phyloP scores from a whole-genome alignment of 129 eudicot genomes.

The Deinandra increscens region DNA sequence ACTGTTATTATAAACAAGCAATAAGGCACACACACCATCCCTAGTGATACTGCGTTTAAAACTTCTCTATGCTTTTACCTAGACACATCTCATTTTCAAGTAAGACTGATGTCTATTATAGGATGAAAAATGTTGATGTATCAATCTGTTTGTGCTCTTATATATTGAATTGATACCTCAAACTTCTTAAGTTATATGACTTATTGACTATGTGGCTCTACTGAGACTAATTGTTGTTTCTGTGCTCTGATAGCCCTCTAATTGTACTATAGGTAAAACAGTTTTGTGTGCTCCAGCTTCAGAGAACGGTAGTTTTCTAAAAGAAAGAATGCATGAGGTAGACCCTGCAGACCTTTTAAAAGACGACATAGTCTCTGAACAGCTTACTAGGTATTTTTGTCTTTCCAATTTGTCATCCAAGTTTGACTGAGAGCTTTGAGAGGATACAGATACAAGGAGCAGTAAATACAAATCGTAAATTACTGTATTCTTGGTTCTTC shows the following conservation, averaged over 20 bases:
- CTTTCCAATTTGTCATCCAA: not conserved
- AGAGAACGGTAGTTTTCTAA: slow-evolving; percentile 14
- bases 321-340: slow-evolving; percentile 20
- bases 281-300: slow-evolving; percentile 21
- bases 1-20: not conserved
- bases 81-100: not conserved
- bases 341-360: slow-evolving; percentile 47
- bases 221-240: not conserved
- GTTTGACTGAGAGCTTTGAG: not conserved
- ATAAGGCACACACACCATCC: not conserved
- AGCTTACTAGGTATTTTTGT: slow-evolving; percentile 68
- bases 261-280: slow-evolving; percentile 25
- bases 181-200: not conserved
- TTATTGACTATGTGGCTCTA: not conserved
- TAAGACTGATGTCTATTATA: not conserved
- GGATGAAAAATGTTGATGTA: not conserved
- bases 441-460: slow-evolving; percentile 4
- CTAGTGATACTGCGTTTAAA: not conserved
- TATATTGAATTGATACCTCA: not conserved
- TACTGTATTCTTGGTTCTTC: not conserved
- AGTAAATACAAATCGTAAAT: not conserved
- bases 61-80: not conserved
- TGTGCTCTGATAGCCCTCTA: not conserved
- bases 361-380: slow-evolving; percentile 94
- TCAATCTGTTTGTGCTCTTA: not conserved